Percentiles rank a stretch among this genome's conserved stretches.
phyloP scores from a whole-genome alignment of 352 stramenopile species.

The Pythium sukuiense region DNA sequence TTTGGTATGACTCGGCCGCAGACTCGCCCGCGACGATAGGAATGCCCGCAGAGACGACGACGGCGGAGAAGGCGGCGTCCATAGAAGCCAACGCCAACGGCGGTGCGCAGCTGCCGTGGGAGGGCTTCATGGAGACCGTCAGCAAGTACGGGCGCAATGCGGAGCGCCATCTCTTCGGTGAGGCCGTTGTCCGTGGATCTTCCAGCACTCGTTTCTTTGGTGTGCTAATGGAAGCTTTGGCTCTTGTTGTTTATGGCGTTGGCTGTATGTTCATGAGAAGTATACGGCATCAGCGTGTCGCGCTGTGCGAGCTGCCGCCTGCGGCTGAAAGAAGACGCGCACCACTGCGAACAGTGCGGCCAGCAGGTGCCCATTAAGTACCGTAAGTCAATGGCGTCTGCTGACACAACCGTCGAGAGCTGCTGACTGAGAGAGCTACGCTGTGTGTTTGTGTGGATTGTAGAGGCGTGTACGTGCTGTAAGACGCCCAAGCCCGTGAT shows the following conservation, averaged over 20 bases:
- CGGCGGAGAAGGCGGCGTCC: background rate
- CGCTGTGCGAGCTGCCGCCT: slow-evolving; percentile 48
- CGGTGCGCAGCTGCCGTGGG: background rate
- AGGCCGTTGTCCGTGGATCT: slow-evolving; percentile 4
- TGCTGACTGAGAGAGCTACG: slow-evolving; percentile 1
- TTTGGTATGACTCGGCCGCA: background rate
- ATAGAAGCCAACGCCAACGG: background rate
- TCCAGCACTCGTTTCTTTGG: background rate
- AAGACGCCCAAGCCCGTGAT: slow-evolving; percentile 37
- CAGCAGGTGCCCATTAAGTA: slow-evolving; percentile 27
- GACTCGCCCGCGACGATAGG: background rate
- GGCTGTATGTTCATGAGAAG: slow-evolving; percentile 25
- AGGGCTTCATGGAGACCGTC: slow-evolving; percentile 24
- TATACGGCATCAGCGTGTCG: slow-evolving; percentile 61
- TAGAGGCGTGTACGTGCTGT: slow-evolving; percentile 52
- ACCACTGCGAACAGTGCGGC: slow-evolving; percentile 44
- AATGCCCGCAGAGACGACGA: background rate
- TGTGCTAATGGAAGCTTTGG: background rate
- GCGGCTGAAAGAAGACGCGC: slow-evolving; percentile 34
- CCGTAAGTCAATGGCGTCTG: slow-evolving; percentile 12
- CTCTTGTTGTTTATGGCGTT: background rate
- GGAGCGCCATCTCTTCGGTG: slow-evolving; percentile 55
- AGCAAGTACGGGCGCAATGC: slow-evolving; percentile 50
- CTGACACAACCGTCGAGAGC: too few relatives aligned
- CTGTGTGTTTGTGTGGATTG: background rate